A percentile compares a stretch with the other conserved stretches of the same genome.
Conservation (phyloP, 306 rosid species). For the Pueraria montana region DNA sequence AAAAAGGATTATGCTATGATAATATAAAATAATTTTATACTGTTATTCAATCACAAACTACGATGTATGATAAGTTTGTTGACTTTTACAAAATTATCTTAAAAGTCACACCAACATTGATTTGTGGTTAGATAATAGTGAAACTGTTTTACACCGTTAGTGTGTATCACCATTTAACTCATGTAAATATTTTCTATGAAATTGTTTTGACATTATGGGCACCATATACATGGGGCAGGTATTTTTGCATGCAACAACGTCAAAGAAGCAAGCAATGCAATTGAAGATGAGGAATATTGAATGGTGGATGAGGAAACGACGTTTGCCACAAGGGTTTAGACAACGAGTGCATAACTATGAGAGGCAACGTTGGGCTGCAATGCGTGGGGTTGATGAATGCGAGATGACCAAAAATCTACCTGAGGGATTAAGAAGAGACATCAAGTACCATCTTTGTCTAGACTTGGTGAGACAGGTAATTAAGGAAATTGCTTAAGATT, state of each 20-base stretch:
- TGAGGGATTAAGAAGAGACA: constrained; percentile 88
- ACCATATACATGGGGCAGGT: constrained; percentile 55
- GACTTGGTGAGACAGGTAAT: constrained; percentile 77
- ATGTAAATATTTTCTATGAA: too few species aligned
- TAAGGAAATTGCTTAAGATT: not conserved
- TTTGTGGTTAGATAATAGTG: too few species aligned
- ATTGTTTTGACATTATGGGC: not conserved
- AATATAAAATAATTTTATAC: too few species aligned
- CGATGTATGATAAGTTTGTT: too few species aligned
- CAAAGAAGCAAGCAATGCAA: constrained; percentile 95
- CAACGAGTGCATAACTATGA: constrained; percentile 86
- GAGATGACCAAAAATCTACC: constrained; percentile 86
- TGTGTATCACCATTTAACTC: too few species aligned
- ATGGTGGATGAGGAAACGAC: constrained; percentile 96
- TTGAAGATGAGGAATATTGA: constrained; percentile 91
- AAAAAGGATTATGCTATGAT: too few species aligned
- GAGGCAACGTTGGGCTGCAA: constrained; percentile 93
- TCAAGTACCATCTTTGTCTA: constrained; percentile 88
- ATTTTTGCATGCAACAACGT: constrained; percentile 93
- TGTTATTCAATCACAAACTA: too few species aligned
- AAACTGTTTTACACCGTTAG: too few species aligned
- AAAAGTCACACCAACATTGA: too few species aligned
- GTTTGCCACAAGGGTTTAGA: constrained; percentile 72
- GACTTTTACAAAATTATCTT: too few species aligned
- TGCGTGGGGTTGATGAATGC: constrained; percentile 90